Conservation (phyloP, 306 rosid species). For the Sechiopsis laciniata region DNA sequence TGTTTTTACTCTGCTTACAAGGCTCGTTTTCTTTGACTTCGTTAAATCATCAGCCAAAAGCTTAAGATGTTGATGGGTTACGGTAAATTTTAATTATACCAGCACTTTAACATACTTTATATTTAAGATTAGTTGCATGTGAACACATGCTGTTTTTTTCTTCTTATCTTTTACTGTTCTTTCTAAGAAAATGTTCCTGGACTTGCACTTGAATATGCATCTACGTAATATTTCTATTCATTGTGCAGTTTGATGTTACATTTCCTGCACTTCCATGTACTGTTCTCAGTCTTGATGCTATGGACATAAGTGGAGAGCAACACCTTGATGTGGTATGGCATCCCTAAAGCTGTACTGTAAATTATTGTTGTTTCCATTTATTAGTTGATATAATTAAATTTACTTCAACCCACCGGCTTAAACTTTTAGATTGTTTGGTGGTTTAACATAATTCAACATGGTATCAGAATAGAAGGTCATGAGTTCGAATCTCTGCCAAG, state of each 20-base stretch:
- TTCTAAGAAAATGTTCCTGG: not conserved
- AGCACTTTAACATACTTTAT: not conserved
- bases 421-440: too few relatives aligned
- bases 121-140: not conserved
- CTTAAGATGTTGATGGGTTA: too few relatives aligned
- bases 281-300: constrained; percentile 85
- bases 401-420: too few relatives aligned
- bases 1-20: not conserved
- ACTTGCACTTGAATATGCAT: constrained; percentile 14
- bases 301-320: constrained; percentile 99
- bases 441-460: too few relatives aligned
- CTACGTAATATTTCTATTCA: not conserved
- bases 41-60: too few relatives aligned
- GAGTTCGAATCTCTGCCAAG: too few relatives aligned
- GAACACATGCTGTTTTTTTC: not conserved
- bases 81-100: too few relatives aligned
- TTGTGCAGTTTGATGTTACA: constrained; percentile 92
- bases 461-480: too few relatives aligned
- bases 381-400: too few relatives aligned
- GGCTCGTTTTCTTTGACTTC: not conserved
- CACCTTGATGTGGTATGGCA: constrained; percentile 90
- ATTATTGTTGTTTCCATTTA: not conserved
- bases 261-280: constrained; percentile 95
- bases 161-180: not conserved
- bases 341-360: not conserved